Base-by-base conservation (phyloP, 179 eudicot genomes). In the Carnegiea gigantea region DNA sequence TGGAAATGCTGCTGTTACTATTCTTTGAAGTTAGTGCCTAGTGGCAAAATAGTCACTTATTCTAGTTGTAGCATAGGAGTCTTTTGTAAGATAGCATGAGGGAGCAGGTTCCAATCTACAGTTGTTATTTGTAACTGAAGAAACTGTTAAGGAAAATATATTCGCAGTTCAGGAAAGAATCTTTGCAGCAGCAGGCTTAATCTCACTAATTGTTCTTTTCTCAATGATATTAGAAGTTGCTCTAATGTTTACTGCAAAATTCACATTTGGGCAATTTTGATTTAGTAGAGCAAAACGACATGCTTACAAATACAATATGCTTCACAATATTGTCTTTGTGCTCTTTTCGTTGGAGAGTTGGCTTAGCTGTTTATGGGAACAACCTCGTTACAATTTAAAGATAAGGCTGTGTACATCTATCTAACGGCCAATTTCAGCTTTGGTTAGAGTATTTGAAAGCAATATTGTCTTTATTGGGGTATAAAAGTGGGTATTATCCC, bases 61-160 rank as follows among this genome's bases (percentile, higher is more conserved):
- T 65, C 76, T 65, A 84, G 72, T 65, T 75, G 82, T 78, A 70
- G 67, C 74, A 59, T 30, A 65, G 15, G 46, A 70, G 84, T 54
- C 36, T 23, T n/a, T 46, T 59, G 59, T 62, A 49, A 59, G 54
- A 54, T 71, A 54, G 4, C 72, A 65, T 78, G 23, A 14, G 17
- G 43, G 68, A 79, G 82, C 78, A 78, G 54, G 71, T 82, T 46
- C 60, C 54, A 30, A 26, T 70, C 75, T 24, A 74, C 36, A 77
- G n/a, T 53, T 81, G 77, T 54, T 78, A 81, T 85, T 43, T 82
- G 84, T 70, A 78, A 79, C 75, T 78, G 54, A 11, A 48, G 70
- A 73, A 77, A 77, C 80, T 17, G 24, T 76, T 59, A 6, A 78
- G 64, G 75, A 75, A 79, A 70, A 76, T 64, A 71, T 49, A 72